Percentiles rank a stretch among this genome's conserved stretches.
Evolutionary conservation across 257 asterid genomes (phyloP).

Genomic region (Oldenlandia corymbosa): DNA sequence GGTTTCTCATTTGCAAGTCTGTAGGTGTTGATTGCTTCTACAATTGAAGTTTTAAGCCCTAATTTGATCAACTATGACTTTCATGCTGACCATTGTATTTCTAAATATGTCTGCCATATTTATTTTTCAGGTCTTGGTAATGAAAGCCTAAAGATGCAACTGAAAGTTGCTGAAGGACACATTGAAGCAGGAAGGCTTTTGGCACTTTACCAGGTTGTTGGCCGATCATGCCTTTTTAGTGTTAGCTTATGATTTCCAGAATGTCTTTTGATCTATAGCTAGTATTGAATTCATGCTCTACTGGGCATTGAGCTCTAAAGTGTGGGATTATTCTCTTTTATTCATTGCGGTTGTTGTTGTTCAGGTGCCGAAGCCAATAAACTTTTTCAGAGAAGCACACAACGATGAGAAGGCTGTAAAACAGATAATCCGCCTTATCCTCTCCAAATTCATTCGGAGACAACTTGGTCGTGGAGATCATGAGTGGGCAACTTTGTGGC

Average conservation of each 20-base stretch:
- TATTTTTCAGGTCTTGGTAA: conserved; percentile 43
- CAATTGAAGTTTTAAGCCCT: background rate
- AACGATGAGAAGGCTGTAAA: conserved; percentile 77
- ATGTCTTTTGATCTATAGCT: background rate
- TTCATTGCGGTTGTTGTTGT: conserved; percentile 4
- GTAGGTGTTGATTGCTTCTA: too few relatives aligned
- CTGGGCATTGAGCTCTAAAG: background rate
- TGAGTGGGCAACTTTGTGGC: conserved; percentile 98
- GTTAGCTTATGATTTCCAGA: background rate
- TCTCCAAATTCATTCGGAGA: conserved; percentile 80
- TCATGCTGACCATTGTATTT: background rate
- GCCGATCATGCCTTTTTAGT: conserved; percentile 11
- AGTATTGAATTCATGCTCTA: background rate
- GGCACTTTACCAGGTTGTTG: conserved; percentile 70
- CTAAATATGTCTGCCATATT: background rate
- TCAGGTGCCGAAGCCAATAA: conserved; percentile 92
- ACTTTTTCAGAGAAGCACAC: conserved; percentile 58
- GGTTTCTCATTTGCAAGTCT: too few relatives aligned
- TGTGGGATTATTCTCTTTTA: conserved; percentile 3
- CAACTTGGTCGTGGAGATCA: conserved; percentile 83
- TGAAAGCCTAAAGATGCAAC: conserved; percentile 50
- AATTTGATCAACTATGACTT: background rate
- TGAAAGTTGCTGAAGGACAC: conserved; percentile 82
- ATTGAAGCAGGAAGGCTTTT: conserved; percentile 90
- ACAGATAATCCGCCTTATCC: conserved; percentile 86